Percentiles rank a stretch among this genome's conserved stretches.
Conservation (phyloP, 2,329 filamentous ascomycete species). For the Incumbomyces delicatus region DNA sequence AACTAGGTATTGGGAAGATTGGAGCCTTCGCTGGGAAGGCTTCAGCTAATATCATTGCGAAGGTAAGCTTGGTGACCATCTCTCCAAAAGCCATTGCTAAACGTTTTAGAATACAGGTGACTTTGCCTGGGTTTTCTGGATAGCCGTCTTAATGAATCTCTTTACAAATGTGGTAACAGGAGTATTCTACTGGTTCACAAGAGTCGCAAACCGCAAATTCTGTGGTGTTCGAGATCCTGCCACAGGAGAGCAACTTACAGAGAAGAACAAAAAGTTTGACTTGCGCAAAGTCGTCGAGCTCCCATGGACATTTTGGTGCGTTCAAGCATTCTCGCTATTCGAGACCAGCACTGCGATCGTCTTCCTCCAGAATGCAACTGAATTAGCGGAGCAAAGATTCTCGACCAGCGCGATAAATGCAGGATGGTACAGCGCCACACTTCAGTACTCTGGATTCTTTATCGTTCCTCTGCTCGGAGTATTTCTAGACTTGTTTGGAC, state of each 20-base stretch:
- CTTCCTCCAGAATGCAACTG: constrained; percentile 50
- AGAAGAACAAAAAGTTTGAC: constrained; percentile 48
- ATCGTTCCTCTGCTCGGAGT: constrained; percentile 47
- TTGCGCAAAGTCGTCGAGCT: constrained; percentile 45
- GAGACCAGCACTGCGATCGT: constrained; percentile 47
- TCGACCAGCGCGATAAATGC: constrained; percentile 45
- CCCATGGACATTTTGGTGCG: constrained; percentile 51
- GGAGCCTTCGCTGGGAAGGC: constrained; percentile 52
- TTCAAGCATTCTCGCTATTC: constrained; percentile 48
- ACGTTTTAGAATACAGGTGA: constrained; percentile 41
- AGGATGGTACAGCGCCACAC: constrained; percentile 51
- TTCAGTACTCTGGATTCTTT: constrained; percentile 51
- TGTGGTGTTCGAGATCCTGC: constrained; percentile 42
- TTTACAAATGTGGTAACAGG: constrained; percentile 50
- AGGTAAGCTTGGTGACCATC: constrained; percentile 18
- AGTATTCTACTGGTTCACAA: constrained; percentile 48
- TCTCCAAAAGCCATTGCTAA: neutral
- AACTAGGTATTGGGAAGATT: constrained; percentile 52
- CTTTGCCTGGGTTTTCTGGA: constrained; percentile 55
- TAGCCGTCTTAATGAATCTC: constrained; percentile 54
- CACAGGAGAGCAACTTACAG: constrained; percentile 50
- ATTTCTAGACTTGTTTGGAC: constrained; percentile 48
- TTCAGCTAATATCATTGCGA: constrained; percentile 50
- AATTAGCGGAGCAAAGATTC: constrained; percentile 52
- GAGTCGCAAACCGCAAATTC: constrained; percentile 41